A percentile compares a stretch with the other conserved stretches of the same genome.
phyloP scores from a whole-genome alignment of 805 yeast genomes.

The Nakazawaea ernobii region DNA sequence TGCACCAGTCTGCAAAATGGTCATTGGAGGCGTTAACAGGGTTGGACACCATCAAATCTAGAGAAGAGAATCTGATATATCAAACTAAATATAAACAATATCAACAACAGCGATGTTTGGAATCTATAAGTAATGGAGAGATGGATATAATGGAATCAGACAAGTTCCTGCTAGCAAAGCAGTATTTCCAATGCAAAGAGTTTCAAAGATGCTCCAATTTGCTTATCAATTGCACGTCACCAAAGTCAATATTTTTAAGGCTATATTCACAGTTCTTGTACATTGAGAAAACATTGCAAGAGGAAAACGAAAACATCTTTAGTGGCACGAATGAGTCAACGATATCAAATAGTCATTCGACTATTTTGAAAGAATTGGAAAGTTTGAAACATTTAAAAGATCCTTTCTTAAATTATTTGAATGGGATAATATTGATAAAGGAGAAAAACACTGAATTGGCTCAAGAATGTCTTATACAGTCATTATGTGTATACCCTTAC shows the following conservation, averaged over 20 bases:
- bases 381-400: slow-evolving; percentile 25
- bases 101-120: not conserved
- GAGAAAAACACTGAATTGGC: slow-evolving; percentile 61
- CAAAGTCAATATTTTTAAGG: slow-evolving; percentile 53
- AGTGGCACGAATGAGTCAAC: slow-evolving; percentile 20
- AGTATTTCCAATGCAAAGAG: slow-evolving; percentile 79
- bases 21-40: slow-evolving; percentile 17
- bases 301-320: slow-evolving; percentile 65
- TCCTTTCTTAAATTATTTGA: slow-evolving; percentile 66
- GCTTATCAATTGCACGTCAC: slow-evolving; percentile 43
- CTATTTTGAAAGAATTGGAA: slow-evolving; percentile 39
- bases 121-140: not conserved
- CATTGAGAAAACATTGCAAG: slow-evolving; percentile 72
- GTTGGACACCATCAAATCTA: slow-evolving; percentile 1
- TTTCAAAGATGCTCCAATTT: slow-evolving; percentile 69
- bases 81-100: slow-evolving; percentile 9
- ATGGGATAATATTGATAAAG: slow-evolving; percentile 62
- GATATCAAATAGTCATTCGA: slow-evolving; percentile 16
- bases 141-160: slow-evolving; percentile 29
- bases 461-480: slow-evolving; percentile 49
- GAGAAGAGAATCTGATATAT: slow-evolving; percentile 19
- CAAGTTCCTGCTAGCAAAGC: slow-evolving; percentile 53
- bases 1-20: slow-evolving; percentile 77
- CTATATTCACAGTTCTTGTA: slow-evolving; percentile 67
- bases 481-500: slow-evolving; percentile 66